Conservation (phyloP, 768 basidiomycete species). For the Naganishia friedmannii region DNA sequence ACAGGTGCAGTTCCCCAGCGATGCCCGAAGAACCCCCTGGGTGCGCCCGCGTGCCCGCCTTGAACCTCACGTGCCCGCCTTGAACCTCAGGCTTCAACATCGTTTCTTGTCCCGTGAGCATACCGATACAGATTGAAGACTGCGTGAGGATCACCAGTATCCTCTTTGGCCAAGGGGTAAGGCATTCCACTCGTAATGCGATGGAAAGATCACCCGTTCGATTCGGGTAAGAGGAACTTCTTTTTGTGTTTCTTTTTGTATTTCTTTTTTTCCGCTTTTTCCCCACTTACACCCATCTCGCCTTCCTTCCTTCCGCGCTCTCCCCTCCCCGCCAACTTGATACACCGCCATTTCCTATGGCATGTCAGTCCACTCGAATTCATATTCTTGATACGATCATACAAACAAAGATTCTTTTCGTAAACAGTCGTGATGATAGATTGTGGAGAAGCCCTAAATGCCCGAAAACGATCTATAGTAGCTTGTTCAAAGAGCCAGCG, state of each 20-base stretch:
- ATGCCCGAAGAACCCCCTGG: too few species aligned
- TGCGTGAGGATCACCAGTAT: background rate
- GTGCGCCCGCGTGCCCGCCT: too few species aligned
- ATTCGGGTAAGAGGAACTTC: constrained; percentile 12
- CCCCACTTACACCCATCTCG: too few species aligned
- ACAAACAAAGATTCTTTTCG: constrained; percentile 21
- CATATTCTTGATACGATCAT: constrained; percentile 18
- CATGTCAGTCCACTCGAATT: background rate
- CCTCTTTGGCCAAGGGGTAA: constrained; percentile 23
- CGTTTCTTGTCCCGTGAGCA: too few species aligned
- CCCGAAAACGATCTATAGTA: constrained; percentile 23
- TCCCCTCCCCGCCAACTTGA: too few species aligned
- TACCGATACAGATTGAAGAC: too few species aligned
- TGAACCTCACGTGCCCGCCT: too few species aligned
- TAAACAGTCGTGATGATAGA: constrained; percentile 20
- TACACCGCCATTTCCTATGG: too few species aligned
- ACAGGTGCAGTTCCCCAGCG: too few species aligned
- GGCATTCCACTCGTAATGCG: constrained; percentile 10
- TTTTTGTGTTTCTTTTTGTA: constrained; percentile 6
- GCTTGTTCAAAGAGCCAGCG: background rate
- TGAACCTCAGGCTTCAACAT: too few species aligned
- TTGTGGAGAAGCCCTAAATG: background rate
- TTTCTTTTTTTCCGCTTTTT: too few species aligned
- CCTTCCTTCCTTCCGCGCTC: too few species aligned
- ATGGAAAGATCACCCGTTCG: constrained; percentile 17